Conservation (phyloP, 768 basidiomycete genomes). For the Tulasnella sp. region DNA sequence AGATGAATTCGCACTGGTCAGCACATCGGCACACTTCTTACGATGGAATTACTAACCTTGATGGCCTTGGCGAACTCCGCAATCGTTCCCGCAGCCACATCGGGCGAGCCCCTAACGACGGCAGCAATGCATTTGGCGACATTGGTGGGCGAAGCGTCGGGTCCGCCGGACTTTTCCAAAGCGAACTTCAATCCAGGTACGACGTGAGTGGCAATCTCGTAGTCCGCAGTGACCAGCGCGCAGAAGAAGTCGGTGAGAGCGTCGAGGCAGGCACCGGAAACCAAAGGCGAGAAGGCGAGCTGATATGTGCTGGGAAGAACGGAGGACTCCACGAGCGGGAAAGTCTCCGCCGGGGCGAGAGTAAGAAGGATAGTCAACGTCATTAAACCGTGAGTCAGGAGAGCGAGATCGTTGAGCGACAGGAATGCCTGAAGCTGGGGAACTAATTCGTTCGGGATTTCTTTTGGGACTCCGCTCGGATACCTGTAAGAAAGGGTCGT, state of each 20-base stretch:
- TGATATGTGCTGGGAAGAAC: constrained; percentile 52
- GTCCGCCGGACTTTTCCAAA: constrained; percentile 52
- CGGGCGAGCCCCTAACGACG: constrained; percentile 59
- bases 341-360: constrained; percentile 51
- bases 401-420: constrained; percentile 60
- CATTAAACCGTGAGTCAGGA: constrained; percentile 60
- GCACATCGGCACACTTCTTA: not conserved
- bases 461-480: constrained; percentile 37
- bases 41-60: constrained; percentile 40
- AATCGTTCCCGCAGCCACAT: constrained; percentile 70
- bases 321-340: constrained; percentile 66
- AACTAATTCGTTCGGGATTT: constrained; percentile 51
- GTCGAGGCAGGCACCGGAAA: constrained; percentile 69
- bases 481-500: constrained; percentile 28
- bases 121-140: constrained; percentile 79
- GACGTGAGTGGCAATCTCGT: constrained; percentile 68
- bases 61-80: constrained; percentile 74
- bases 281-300: constrained; percentile 66
- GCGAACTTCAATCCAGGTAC: constrained; percentile 61
- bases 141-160: constrained; percentile 44
- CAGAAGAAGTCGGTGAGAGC: constrained; percentile 72
- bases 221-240: constrained; percentile 71
- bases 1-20: not conserved
- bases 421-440: constrained; percentile 67
- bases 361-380: constrained; percentile 59